A percentile compares a stretch with the other conserved stretches of the same genome.
Evolutionary conservation across 129 eudicot genomes (phyloP).

Genomic region (Daucus carota): DH1_v3.0 NC_030389.2:4146501-4147000

Average conservation of each 20-base stretch:
- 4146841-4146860: background rate
- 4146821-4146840: no score
- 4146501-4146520: background rate
- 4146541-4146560: background rate
- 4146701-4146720: background rate
- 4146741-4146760: background rate
- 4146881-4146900: background rate
- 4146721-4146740: background rate
- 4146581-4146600: background rate
- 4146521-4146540: background rate
- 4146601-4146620: background rate
- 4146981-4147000: background rate
- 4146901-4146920: background rate
- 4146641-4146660: background rate
- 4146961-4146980: background rate
- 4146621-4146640: background rate
- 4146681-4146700: background rate
- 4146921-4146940: background rate
- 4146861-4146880: background rate
- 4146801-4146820: background rate
- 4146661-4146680: no score
- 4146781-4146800: no score
- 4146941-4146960: background rate
- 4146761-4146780: background rate
- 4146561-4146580: background rate